phyloP scores from a whole-genome alignment of 805 yeast species.

The Komagataella populi region DNA sequence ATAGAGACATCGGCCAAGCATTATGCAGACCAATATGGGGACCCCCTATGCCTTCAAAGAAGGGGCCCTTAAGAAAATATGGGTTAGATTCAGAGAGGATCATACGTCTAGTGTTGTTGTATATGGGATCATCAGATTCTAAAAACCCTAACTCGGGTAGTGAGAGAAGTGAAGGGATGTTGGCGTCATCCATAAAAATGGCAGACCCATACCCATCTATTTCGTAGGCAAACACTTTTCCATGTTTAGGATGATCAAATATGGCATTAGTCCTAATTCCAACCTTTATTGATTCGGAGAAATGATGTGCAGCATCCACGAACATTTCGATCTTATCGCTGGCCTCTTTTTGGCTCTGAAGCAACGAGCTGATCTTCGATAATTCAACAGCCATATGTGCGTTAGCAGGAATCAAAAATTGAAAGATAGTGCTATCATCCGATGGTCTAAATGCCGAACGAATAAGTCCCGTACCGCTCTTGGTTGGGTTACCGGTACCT shows the following conservation, averaged over 20 bases:
- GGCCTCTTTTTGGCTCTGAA: slow-evolving; percentile 5
- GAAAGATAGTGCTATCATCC: slow-evolving; percentile 75
- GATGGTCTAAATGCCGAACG: slow-evolving; percentile 81
- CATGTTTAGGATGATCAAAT: slow-evolving; percentile 53
- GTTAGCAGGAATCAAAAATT: slow-evolving; percentile 77
- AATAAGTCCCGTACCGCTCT: slow-evolving; percentile 53
- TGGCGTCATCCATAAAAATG: slow-evolving; percentile 81
- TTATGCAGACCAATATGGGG: slow-evolving; percentile 73
- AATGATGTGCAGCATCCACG: slow-evolving; percentile 13
- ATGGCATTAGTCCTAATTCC: slow-evolving; percentile 57
- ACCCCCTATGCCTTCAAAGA: slow-evolving; percentile 75
- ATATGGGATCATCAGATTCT: slow-evolving; percentile 35
- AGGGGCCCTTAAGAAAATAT: slow-evolving; percentile 48
- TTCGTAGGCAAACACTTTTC: slow-evolving; percentile 77
- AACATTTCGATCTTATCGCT: slow-evolving; percentile 2
- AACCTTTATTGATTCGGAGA: slow-evolving; percentile 27
- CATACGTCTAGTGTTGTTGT: slow-evolving; percentile 73
- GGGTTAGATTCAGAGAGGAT: slow-evolving; percentile 58
- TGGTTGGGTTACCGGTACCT: slow-evolving; percentile 81
- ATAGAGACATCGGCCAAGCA: slow-evolving; percentile 90
- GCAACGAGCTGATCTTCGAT: slow-evolving; percentile 16
- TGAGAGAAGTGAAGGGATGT: slow-evolving; percentile 69
- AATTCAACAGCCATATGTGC: slow-evolving; percentile 63
- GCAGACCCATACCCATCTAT: slow-evolving; percentile 77
- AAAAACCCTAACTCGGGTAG: slow-evolving; percentile 70